Base-by-base conservation (phyloP, 495 filamentous ascomycete species). In the Aspergillus sclerotiicarbonarius region DNA sequence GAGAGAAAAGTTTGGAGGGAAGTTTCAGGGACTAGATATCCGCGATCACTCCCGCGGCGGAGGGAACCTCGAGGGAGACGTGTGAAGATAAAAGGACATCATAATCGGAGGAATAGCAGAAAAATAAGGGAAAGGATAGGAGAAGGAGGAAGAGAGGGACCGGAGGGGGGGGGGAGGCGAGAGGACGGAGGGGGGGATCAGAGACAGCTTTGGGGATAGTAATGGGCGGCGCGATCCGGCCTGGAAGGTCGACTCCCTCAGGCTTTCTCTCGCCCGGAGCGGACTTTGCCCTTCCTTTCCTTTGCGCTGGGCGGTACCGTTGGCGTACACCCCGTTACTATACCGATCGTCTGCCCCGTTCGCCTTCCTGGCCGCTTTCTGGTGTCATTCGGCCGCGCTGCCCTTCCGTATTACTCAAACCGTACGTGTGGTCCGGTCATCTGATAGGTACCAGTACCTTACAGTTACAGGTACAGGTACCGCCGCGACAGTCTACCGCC, bases 21-120 rank as follows among this genome's bases (percentile, higher is more conserved):
- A 62, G 51, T 31, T 59, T 68, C 66, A 76, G 58, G 45, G 53
- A 63, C 57, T 64, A 67, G 65, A 72, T 78, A 61, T 75, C 66
- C 70, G 73, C 73, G 67, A 72, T 77, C 67, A 79, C 68, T 70
- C 73, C 76, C 72, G 69, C 61, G 48, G 53, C 59, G 65, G 73
- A 73, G 74, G 72, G 70, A 69, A 66, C 63, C 63, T 66, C 56
- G 61, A 67, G 58, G 62, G 64, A 61, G 63, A 66, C 53, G 53
- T 56, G 59, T 60, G 54, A 63, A 64, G 69, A 60, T 45, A 67
- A 72, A 65, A 49, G 71, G 70, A 69, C 74, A 79, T 77, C 66
- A 56, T 76, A 67, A 61, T 59, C 41, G 62, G 62, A 51, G 55
- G 62, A 48, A 66, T 54, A 65, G 52, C 52, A 57, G 54, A 69